phyloP scores from a whole-genome alignment of 2,329 filamentous ascomycete genomes.

The Nemania sp. region DNA sequence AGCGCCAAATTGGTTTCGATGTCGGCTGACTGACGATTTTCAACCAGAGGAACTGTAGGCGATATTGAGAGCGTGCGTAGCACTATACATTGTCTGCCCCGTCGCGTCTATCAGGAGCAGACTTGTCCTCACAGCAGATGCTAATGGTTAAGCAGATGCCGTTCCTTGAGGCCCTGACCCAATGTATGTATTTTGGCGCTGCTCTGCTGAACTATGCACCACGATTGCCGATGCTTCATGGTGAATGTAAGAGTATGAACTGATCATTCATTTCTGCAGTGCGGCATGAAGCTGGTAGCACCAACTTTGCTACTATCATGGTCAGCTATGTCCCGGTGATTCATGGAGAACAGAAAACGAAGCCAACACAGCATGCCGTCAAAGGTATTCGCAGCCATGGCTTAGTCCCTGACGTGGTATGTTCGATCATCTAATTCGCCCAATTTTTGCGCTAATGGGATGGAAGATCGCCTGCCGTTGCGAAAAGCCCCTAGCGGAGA shows the following conservation, averaged over 20 bases:
- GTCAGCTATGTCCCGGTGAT: slow-evolving; percentile 82
- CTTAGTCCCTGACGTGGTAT: slow-evolving; percentile 69
- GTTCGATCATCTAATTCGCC: slow-evolving; percentile 23
- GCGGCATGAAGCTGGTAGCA: slow-evolving; percentile 68
- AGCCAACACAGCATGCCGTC: slow-evolving; percentile 92
- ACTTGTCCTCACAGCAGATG: slow-evolving; percentile 46
- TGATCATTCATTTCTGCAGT: slow-evolving; percentile 43
- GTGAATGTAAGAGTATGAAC: not conserved
- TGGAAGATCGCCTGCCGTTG: slow-evolving; percentile 87
- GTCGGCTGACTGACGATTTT: not conserved
- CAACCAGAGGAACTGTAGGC: slow-evolving; percentile 29
- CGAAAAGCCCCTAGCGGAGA: slow-evolving; percentile 71
- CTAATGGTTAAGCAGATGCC: slow-evolving; percentile 81
- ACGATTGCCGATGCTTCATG: too few species aligned
- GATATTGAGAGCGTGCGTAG: slow-evolving; percentile 32
- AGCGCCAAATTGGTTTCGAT: not conserved
- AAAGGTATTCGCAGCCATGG: slow-evolving; percentile 81
- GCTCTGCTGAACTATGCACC: too few species aligned
- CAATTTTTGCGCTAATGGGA: slow-evolving; percentile 26
- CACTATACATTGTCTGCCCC: not conserved
- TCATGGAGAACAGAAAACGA: slow-evolving; percentile 83
- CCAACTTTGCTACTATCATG: slow-evolving; percentile 86
- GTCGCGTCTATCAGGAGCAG: not conserved
- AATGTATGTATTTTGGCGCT: slow-evolving; percentile 45
- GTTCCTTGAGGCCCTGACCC: slow-evolving; percentile 83